Evolutionary conservation across 306 rosid genomes (phyloP), one percentile per base, ranked within the genome.

Genomic region (Citrullus mucosospermus): DNA sequence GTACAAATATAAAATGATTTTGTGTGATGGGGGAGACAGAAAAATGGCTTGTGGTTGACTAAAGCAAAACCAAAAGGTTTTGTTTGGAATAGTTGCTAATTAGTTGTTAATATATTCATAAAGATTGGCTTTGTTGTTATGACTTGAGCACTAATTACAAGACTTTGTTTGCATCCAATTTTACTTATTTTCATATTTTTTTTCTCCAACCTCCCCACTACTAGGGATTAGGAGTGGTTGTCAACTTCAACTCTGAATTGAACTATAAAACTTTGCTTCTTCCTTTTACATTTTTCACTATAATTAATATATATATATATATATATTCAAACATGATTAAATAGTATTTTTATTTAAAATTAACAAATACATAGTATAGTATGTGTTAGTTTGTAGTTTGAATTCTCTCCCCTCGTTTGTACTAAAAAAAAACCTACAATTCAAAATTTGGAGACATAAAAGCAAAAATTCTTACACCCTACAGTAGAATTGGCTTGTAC

Each of bases 181-280:
- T 71, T 68, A 17, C 16, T 46, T 46, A 54, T 28, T 61, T 36
- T 38, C 43, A 18, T 67, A 46, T 46, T 77, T 58, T 69, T 78
- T 46, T 28, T 14, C 57, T 53, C 1, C 57, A 53, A 69, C 82
- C 63, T 80, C 83, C 78, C 87, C 88, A 77, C 88, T 81, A 83
- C 79, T 79, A 76, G 72, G 62, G 71, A 68, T 18, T 71, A 63
- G 69, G 69, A 62, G 69, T 32, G 70, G 6, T 32, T 34, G 72
- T 65, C 72, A 8, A 36, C 72, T 65, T 65, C 72, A 62, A 62
- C 4, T 3, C 39, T 60, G 1, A 61, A 14, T 61, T 61, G 7
- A 62, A 80, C 66, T 28, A 39, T 36, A 34, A 79, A 75, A 18
- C 30, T 75, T 75, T 54, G 62, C 59, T 75, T 54, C 44, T 75